These are phyloP conservation scores for Scenedesmus sp. DNA, from an alignment of 163 green algal genomes.

Conservation along the genomic window DNA sequence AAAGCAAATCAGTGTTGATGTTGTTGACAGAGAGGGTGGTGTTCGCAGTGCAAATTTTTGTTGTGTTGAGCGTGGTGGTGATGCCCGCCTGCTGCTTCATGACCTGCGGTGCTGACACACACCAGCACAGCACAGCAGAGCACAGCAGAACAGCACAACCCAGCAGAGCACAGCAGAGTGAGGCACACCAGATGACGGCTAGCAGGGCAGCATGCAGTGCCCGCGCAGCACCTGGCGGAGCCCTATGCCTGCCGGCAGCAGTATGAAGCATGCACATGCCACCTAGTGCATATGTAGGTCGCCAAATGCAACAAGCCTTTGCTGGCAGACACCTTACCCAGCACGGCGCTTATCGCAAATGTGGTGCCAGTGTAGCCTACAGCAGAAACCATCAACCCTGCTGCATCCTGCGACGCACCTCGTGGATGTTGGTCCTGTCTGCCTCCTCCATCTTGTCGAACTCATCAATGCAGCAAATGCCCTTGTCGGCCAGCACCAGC, in stretches of 20 bases:
- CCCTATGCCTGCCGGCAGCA: too few species aligned
- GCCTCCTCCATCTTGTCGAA: constrained; percentile 99
- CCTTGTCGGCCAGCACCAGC: constrained; percentile 93
- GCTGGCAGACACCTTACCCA: too few species aligned
- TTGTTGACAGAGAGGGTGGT: too few species aligned
- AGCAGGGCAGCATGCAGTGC: background rate
- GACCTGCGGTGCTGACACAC: constrained; percentile 65
- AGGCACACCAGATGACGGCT: too few species aligned
- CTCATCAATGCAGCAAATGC: constrained; percentile 99
- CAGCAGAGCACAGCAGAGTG: too few species aligned
- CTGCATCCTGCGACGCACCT: constrained; percentile 74
- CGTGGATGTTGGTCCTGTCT: constrained; percentile 98
- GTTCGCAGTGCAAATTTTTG: too few species aligned
- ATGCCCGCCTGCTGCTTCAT: constrained; percentile 99
- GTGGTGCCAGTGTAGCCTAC: background rate
- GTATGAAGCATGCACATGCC: too few species aligned
- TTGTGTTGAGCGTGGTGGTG: constrained; percentile 97
- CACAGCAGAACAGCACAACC: background rate
- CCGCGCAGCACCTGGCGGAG: background rate
- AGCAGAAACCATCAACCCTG: background rate
- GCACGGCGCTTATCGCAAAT: too few species aligned
- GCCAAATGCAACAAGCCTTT: too few species aligned
- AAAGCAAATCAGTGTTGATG: too few species aligned
- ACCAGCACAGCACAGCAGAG: background rate
- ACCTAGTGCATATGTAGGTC: too few species aligned